These are phyloP conservation scores for Penicillium coffeae DNA, from an alignment of 495 filamentous ascomycete genomes.

Conservation along the genomic window DNA sequence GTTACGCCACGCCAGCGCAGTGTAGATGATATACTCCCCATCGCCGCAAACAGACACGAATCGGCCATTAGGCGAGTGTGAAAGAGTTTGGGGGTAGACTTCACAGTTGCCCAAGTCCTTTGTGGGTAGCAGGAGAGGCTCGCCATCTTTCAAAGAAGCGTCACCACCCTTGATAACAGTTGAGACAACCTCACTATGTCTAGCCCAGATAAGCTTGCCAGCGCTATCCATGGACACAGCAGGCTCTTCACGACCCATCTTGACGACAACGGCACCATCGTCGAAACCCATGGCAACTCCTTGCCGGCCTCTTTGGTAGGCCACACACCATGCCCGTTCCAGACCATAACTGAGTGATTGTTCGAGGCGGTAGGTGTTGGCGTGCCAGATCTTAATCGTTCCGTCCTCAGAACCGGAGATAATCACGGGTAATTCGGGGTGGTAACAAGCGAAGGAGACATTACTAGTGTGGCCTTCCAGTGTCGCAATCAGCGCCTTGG, in stretches of 20 bases:
- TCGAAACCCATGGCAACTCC: constrained; percentile 96
- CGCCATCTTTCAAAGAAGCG: constrained; percentile 77
- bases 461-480: constrained; percentile 97
- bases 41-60: constrained; percentile 97
- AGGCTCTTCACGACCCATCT: constrained; percentile 95
- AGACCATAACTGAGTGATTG: constrained; percentile 93
- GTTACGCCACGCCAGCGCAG: constrained; percentile 93
- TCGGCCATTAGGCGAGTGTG: constrained; percentile 94
- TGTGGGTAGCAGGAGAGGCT: constrained; percentile 76
- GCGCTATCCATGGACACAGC: constrained; percentile 95
- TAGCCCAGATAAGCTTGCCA: constrained; percentile 93
- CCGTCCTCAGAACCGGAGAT: constrained; percentile 99
- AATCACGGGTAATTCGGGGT: constrained; percentile 94
- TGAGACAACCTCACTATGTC: constrained; percentile 89
- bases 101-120: constrained; percentile 96
- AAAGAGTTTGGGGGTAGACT: constrained; percentile 89
- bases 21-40: constrained; percentile 98
- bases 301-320: constrained; percentile 89
- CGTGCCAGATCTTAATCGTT: constrained; percentile 98
- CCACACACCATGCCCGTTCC: constrained; percentile 95
- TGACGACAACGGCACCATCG: constrained; percentile 95
- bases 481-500: constrained; percentile 93
- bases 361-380: constrained; percentile 91
- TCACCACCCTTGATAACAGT: constrained; percentile 93
- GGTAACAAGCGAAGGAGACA: constrained; percentile 98